A percentile compares a stretch with the other conserved stretches of the same genome.
phyloP scores from a whole-genome alignment of 1,284 basidiomycete genomes.

The Ceratobasidium theobromae region DNA sequence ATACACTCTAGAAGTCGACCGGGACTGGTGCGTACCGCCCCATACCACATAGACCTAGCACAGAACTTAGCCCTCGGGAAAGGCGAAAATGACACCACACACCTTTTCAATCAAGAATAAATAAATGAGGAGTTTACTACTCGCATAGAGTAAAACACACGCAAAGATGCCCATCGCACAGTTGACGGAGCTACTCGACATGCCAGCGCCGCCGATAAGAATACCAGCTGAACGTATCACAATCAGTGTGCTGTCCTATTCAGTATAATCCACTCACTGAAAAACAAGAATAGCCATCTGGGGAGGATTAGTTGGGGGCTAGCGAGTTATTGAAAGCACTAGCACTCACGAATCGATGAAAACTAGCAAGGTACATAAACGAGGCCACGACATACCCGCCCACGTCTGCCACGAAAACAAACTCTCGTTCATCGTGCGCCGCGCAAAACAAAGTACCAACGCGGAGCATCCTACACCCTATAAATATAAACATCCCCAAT shows the following conservation, averaged over 20 bases:
- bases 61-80: slow-evolving; percentile 18
- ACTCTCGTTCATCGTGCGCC: slow-evolving; percentile 39
- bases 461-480: slow-evolving; percentile 41
- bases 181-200: slow-evolving; percentile 39
- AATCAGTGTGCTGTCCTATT: neutral
- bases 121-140: slow-evolving; percentile 46
- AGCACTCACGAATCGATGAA: slow-evolving; percentile 43
- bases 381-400: slow-evolving; percentile 39
- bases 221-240: slow-evolving; percentile 45
- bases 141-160: slow-evolving; percentile 46
- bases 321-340: slow-evolving; percentile 10
- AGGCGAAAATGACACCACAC: slow-evolving; percentile 4
- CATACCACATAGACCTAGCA: slow-evolving; percentile 46
- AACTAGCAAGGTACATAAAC: slow-evolving; percentile 41
- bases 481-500: neutral
- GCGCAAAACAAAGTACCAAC: slow-evolving; percentile 42
- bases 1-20: slow-evolving; percentile 46
- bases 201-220: slow-evolving; percentile 45
- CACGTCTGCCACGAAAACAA: slow-evolving; percentile 39
- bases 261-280: slow-evolving; percentile 38
- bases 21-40: slow-evolving; percentile 37
- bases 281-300: slow-evolving; percentile 43
- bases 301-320: neutral
- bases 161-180: slow-evolving; percentile 45
- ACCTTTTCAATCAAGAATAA: slow-evolving; percentile 44